Evolutionary conservation across 2,329 filamentous ascomycete species (phyloP).

Genomic region (Emmonsia crescens): DNA sequence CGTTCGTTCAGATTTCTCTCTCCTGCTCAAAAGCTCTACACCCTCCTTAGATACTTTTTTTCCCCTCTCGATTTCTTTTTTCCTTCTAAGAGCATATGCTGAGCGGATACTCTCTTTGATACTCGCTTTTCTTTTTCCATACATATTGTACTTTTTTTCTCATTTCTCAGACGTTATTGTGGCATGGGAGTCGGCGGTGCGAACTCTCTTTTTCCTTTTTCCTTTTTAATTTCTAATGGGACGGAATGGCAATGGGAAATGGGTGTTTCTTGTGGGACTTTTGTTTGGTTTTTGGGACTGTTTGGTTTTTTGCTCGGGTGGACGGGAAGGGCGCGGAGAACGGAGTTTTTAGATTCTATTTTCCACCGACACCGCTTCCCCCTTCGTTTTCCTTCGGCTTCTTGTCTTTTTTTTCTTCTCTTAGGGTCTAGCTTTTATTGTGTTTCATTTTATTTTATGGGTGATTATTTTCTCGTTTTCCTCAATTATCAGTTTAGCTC

Average conservation of each 20-base stretch:
- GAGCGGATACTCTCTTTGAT: neutral
- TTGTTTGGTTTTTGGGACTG: neutral
- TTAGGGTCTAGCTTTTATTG: slow-evolving; percentile 6
- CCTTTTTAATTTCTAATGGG: neutral
- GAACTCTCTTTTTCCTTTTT: neutral
- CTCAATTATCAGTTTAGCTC: slow-evolving; percentile 1
- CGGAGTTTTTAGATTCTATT: slow-evolving; percentile 1
- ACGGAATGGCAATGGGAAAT: neutral
- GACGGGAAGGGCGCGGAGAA: neutral
- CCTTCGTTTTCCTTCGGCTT: slow-evolving; percentile 7
- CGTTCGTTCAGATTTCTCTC: neutral
- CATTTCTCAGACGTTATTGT: neutral
- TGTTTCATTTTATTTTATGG: neutral
- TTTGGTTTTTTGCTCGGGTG: neutral
- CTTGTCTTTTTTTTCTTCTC: slow-evolving; percentile 3
- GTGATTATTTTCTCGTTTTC: slow-evolving; percentile 1
- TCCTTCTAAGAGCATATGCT: neutral
- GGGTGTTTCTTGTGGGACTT: neutral
- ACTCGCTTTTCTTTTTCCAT: neutral
- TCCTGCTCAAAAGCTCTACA: neutral
- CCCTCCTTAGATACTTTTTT: neutral
- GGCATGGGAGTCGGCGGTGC: neutral
- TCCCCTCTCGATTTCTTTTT: no score
- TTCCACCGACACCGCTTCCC: neutral
- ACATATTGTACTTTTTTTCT: no score